Evolutionary conservation across 1,139 yeast genomes (phyloP), one percentile per base, ranked within the genome.

Genomic region (Nematodospora anomalae): DNA sequence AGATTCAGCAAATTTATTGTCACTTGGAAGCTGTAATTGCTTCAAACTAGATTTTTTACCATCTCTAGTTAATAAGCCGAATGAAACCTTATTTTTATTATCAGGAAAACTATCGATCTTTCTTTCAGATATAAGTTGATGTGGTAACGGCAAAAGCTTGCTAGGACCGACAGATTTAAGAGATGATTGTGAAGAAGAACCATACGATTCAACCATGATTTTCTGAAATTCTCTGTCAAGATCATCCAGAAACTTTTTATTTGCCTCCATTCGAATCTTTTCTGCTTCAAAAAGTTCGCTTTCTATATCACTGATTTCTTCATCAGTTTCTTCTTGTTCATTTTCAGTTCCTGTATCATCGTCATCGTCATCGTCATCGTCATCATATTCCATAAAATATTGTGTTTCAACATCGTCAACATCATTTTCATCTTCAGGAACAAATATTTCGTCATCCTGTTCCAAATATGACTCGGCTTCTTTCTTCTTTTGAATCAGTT

Each of bases 221-320:
- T 58, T 62, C 36, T 72, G 73, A 44, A 75, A 73, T 47, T 80
- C 82, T 38, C 60, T 67, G 32, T 80, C 85, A 37, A 82, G 51
- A 16, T 71, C 76, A 6, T 68, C 73, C 14, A 72, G 76, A 32
- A 75, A 66, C 44, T 64, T 70, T 29, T 56, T 62, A 28, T 73
- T 79, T 35, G 67, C 69, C 16, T 63, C 70, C 8, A 58, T 53
- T 5, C 39, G 35, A 14, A 26, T 12, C 28, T 35, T 40, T 16
- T 48, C 52, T 3, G 41, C 43, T 39, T 46, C 48, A 12, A 36
- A 14, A 18, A 26, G n/a, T 15, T 40, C 50, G 12, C 22, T 26
- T 6, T 39, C 43, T 24, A 30, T 38, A 16, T 30, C 37, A 35
- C 31, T 28, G 23, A 27, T 22, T 43, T 33, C 38, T 7, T n/a